Conservation (phyloP, 306 rosid species). For the Astragalus membranaceus region DNA sequence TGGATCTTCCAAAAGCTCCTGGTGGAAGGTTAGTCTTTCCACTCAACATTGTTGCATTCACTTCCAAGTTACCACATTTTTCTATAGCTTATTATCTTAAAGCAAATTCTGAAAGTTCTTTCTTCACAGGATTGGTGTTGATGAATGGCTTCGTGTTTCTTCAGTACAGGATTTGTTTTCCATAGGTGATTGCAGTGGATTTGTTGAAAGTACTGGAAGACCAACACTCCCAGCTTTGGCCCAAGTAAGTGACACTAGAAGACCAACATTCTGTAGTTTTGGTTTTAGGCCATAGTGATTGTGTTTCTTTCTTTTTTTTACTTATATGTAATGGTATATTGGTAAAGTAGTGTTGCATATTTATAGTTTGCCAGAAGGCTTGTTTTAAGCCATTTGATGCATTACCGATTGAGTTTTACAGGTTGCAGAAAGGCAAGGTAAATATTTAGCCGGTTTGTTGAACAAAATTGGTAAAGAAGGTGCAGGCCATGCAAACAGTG, state of each 20-base stretch:
- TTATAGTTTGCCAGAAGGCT: not conserved
- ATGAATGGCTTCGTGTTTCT: constrained; percentile 87
- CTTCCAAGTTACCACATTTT: not conserved
- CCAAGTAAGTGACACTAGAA: constrained; percentile 46
- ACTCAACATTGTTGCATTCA: constrained; percentile 6
- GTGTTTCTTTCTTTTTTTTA: not conserved
- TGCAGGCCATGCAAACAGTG: constrained; percentile 55
- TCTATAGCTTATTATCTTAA: not conserved
- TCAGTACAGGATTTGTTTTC: constrained; percentile 66
- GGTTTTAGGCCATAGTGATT: not conserved
- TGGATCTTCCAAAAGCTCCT: constrained; percentile 79
- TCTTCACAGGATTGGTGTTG: constrained; percentile 72
- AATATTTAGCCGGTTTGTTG: constrained; percentile 52
- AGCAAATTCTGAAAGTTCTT: not conserved
- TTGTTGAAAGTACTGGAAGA: constrained; percentile 87
- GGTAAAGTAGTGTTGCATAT: not conserved
- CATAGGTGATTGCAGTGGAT: constrained; percentile 93
- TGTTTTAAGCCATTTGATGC: not conserved
- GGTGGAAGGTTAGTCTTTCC: constrained; percentile 73
- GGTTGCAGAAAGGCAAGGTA: constrained; percentile 99
- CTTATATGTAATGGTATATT: constrained; percentile 21
- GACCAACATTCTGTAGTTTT: not conserved
- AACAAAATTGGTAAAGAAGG: constrained; percentile 66
- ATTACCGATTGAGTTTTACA: constrained; percentile 20
- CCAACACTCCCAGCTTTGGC: constrained; percentile 84